These are phyloP conservation scores for Funneliformis geosporum DNA, from an alignment of 192 early-diverging fungal genomes.

Conservation along the genomic window DNA sequence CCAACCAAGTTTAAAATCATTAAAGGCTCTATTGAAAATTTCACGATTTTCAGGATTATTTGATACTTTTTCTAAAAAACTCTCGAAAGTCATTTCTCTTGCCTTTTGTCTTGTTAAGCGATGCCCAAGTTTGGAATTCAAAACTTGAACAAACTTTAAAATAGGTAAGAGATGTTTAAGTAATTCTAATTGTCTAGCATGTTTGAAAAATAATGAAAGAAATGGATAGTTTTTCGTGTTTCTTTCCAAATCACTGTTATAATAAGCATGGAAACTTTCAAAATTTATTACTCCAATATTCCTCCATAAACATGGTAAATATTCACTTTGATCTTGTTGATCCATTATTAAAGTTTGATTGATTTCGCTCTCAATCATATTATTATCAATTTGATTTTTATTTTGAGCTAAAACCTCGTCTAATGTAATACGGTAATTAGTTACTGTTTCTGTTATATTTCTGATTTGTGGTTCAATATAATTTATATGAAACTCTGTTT, in stretches of 20 bases:
- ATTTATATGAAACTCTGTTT: neutral
- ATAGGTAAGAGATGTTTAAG: neutral
- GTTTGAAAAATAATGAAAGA: slow-evolving; percentile 24
- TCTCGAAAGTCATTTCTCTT: neutral
- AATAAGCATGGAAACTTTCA: neutral
- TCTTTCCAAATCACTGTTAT: neutral
- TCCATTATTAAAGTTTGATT: slow-evolving; percentile 11
- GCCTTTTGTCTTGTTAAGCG: slow-evolving; percentile 18
- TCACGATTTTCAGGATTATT: neutral
- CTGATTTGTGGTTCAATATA: neutral
- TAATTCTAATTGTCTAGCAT: neutral
- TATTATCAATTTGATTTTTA: neutral
- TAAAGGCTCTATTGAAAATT: slow-evolving; percentile 2
- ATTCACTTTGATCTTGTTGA: neutral
- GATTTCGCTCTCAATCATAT: neutral
- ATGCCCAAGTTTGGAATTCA: neutral
- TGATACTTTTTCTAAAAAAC: neutral
- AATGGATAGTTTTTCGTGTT: neutral
- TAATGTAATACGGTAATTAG: neutral
- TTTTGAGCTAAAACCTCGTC: neutral
- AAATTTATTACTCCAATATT: neutral
- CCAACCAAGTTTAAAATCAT: slow-evolving; percentile 23
- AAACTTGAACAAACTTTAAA: neutral
- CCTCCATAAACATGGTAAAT: slow-evolving; percentile 20
- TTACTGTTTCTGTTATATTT: neutral